These are phyloP conservation scores for Pyrus pyrifolia DNA, from an alignment of 306 rosid species.

Conservation along the genomic window DNA sequence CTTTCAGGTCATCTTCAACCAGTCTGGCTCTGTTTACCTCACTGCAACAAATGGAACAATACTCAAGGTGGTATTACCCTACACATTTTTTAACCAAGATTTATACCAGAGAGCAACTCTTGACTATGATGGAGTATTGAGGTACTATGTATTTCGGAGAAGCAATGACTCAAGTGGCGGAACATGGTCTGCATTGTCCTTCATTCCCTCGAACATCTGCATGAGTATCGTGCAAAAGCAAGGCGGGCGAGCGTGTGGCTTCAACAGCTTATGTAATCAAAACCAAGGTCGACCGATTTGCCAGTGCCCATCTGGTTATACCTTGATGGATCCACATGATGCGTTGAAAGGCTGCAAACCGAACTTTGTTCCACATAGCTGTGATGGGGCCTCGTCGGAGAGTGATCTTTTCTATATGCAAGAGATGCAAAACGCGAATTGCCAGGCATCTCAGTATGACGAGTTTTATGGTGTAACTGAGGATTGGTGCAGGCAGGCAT, in stretches of 20 bases:
- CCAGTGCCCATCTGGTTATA: not conserved
- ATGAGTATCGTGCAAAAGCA: accelerated
- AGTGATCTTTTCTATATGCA: not conserved
- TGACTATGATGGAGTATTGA: constrained; percentile 47
- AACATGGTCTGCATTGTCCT: not conserved
- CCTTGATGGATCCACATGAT: constrained; percentile 16
- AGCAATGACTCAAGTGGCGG: not conserved
- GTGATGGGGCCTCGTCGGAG: constrained; percentile 11
- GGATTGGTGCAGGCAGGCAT: constrained; percentile 9
- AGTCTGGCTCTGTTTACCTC: constrained; percentile 27
- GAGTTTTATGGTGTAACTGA: not conserved
- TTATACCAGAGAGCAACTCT: constrained; percentile 46
- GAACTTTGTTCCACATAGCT: constrained; percentile 26
- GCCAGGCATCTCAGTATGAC: not conserved
- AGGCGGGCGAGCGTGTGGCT: constrained; percentile 36
- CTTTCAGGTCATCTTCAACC: constrained; percentile 30
- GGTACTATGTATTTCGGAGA: constrained; percentile 36
- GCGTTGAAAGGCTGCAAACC: constrained; percentile 19
- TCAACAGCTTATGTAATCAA: constrained; percentile 13
- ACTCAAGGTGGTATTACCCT: not conserved
- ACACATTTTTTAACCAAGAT: not conserved
- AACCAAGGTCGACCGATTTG: constrained; percentile 4
- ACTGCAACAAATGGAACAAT: not conserved
- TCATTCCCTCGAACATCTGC: constrained; percentile 29
- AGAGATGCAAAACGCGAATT: not conserved